These are phyloP conservation scores for Pseudocercospora musae DNA, from an alignment of 2,329 filamentous ascomycete genomes.

Conservation along the genomic window DNA sequence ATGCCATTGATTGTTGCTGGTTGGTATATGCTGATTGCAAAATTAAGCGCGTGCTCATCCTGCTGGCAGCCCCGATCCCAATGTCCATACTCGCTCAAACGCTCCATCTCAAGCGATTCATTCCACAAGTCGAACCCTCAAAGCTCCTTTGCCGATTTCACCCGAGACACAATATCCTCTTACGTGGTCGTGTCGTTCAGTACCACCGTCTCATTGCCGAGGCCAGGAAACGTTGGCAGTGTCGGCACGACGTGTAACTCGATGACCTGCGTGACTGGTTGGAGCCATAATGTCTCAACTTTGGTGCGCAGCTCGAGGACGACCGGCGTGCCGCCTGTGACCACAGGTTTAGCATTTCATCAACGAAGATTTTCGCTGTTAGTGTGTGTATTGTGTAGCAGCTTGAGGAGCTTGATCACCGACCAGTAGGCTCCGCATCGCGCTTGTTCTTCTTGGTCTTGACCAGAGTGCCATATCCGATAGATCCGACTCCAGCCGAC, in stretches of 20 bases:
- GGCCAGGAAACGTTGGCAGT: not conserved
- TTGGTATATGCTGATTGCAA: not conserved
- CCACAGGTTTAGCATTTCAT: not conserved
- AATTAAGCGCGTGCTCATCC: not conserved
- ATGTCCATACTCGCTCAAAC: not conserved
- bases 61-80: not conserved
- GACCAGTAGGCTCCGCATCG: constrained; percentile 2
- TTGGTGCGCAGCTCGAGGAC: constrained; percentile 1
- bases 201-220: not conserved
- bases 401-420: not conserved
- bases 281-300: not conserved
- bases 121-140: not conserved
- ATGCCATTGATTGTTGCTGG: not conserved
- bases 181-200: not conserved
- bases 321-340: not conserved
- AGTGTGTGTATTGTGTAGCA: not conserved
- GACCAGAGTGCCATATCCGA: constrained; percentile 29
- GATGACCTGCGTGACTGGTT: not conserved
- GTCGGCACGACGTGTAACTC: not conserved
- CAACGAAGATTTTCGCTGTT: not conserved
- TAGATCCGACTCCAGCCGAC: constrained; percentile 22
- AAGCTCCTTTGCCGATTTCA: not conserved
- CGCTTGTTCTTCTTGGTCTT: constrained; percentile 6
- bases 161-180: not conserved
- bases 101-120: not conserved